Evolutionary conservation across 139 green algal species (phyloP), one percentile per base, ranked within the genome.

Genomic region (Chlamydomonas incerta): DNA sequence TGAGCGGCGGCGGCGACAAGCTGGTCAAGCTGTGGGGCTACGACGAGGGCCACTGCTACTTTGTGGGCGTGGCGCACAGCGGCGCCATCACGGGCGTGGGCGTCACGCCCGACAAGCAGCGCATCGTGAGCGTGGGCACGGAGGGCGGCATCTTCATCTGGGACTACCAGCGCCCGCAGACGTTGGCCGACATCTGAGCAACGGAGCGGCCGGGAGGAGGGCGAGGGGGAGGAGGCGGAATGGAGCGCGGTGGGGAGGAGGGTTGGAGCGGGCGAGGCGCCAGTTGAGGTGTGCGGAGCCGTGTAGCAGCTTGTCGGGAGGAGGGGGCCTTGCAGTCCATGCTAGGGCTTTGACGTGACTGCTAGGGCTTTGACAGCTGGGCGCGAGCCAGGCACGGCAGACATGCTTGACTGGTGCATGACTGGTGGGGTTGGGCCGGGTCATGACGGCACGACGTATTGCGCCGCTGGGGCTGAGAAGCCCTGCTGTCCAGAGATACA

Each of bases 101-200:
- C 5, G 93, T 97, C 15, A 91, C 92, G 28, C 94, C 92, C 6
- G 94, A 96, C 81, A 93, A 91, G 87, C 76, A 80, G 47, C 90
- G 71, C 50, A 92, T 98, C n/a, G 93, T 98, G n/a, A 93, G 77
- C 18, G 94, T 96, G 35, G 94, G 94, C 20, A 75, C 85, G 10
- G 95, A 98, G 71, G 95, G 95, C 0, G 95, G 92, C 37, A 95
- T 98, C 72, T 96, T 97, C 85, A 92, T 97, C 29, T 98, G 95
- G 95, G 68, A 86, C 62, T 86, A 86, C 67, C 68, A 77, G 55
- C 80, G 80, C 2, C 80, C 80, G 50, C 80, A 86, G 52, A 79
- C 80, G 50, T 35, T 80, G 17, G 68, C 29, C 26, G 80, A 86
- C 26, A 77, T 86, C 50, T 86, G 35, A 69, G 63, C 14, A 72